A percentile compares a stretch with the other conserved stretches of the same genome.
phyloP scores from a whole-genome alignment of 345 rosid species.

The Eucalyptus pumila region DNA sequence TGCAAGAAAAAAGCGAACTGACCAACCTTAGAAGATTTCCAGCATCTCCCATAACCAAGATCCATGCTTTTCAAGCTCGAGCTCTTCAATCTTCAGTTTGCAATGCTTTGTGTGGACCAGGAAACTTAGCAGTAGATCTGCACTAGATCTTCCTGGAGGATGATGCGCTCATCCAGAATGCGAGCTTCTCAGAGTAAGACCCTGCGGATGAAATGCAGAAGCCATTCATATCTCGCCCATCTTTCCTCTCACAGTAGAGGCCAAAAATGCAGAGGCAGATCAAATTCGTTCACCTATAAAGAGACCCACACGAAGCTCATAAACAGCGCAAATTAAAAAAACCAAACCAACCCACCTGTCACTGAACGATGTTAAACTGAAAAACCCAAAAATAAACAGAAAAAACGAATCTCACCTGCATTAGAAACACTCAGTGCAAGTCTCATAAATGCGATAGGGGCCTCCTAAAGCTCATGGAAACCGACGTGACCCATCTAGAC shows the following conservation, averaged over 20 bases:
- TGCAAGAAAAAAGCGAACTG: neutral
- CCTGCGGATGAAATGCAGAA: neutral
- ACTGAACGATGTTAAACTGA: neutral
- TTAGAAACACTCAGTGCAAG: neutral
- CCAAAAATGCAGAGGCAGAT: conserved; percentile 10
- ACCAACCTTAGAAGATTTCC: conserved; percentile 90
- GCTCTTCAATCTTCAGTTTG: neutral
- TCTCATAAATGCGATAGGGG: conserved; percentile 25
- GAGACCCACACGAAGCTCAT: conserved; percentile 35
- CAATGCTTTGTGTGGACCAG: neutral
- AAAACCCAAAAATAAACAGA: neutral
- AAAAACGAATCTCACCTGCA: conserved; percentile 8
- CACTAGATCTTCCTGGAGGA: neutral
- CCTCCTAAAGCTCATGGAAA: conserved; percentile 1
- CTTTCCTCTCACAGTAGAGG: conserved; percentile 6
- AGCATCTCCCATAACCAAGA: conserved; percentile 44
- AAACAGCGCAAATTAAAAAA: neutral
- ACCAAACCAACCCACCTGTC: neutral
- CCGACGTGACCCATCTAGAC: neutral
- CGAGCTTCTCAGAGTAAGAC: neutral
- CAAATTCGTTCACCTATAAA: conserved; percentile 21
- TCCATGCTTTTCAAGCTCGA: conserved; percentile 31
- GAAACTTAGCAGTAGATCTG: conserved; percentile 16
- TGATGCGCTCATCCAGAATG: neutral
- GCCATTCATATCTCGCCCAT: neutral